Conservation (phyloP, 345 rosid species). For the Hibiscus syriacus region DNA sequence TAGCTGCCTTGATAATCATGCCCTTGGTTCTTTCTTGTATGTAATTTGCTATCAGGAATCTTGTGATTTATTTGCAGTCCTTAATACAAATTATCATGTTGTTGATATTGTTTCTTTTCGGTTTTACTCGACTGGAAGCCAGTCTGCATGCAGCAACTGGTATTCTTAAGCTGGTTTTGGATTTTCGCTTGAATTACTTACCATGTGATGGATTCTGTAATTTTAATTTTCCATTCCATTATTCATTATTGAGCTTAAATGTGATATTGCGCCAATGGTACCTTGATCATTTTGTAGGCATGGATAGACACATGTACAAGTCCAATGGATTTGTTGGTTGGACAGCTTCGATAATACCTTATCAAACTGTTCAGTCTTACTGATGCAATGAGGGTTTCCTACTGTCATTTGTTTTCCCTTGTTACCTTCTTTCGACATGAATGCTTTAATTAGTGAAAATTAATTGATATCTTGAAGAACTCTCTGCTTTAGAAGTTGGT, state of each 20-base stretch:
- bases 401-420: background rate
- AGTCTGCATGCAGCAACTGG: background rate
- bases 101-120: background rate
- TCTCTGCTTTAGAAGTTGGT: background rate
- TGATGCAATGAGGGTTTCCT: too few relatives aligned
- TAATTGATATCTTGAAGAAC: constrained; percentile 1
- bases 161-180: background rate
- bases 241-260: background rate
- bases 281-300: constrained; percentile 1
- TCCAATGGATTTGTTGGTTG: constrained; percentile 3
- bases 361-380: too few relatives aligned
- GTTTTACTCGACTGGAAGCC: background rate
- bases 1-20: constrained; percentile 4
- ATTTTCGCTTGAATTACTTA: background rate
- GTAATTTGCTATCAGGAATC: background rate
- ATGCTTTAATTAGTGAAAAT: too few relatives aligned
- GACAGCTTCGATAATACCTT: too few relatives aligned
- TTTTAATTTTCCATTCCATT: background rate
- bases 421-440: background rate
- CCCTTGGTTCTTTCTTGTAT: background rate
- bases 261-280: background rate
- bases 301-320: background rate
- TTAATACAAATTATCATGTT: constrained; percentile 1
- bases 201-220: background rate
- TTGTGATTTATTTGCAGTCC: background rate